Base-by-base conservation (phyloP, 495 filamentous ascomycete genomes). In the Friedmanniomyces endolithicus region DNA sequence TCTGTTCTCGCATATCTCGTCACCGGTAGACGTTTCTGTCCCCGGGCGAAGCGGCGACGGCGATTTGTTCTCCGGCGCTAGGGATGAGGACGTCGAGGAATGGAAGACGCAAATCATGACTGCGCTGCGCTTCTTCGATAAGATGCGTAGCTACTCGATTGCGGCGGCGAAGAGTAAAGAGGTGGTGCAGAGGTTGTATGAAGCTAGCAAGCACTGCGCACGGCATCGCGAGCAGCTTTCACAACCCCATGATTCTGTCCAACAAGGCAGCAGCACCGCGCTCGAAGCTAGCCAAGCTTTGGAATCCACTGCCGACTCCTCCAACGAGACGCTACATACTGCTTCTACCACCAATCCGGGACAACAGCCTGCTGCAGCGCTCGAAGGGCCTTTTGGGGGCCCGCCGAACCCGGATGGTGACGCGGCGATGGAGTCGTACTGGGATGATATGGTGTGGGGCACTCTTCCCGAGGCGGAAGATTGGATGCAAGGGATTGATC, bases 101-200 rank as follows among this genome's bases (percentile, higher is more conserved):
- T 71, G 68, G 68, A 22, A 51, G 1, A 20, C 22, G 35, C 84
- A 85, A 66, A 79, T 88, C 41, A 82, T 87, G 66, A 78, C 72
- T 16, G 82, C 84, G 20, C 72, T 88, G 39, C 74, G 79, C 50
- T 78, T 81, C 7, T 77, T 89, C 35, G 81, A 83, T 48, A 79
- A 77, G 3, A 80, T 87, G 75, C 74, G 80, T 55, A 76, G 79
- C 52, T 87, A 78, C 75, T 84, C 82, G 12, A 76, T 86, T 24
- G 83, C 85, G 0, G 85, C 85, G 0, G 78, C 80, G 60, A 75
- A 83, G 25, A 83, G 78, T 25, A 70, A 80, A 35, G 83, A 86
- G 64, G 81, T 84, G 14, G 74, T 89, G 34, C 74, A 75, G 57
- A 75, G 79, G 55, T 83, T 89, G 65, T 83, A 82, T 62, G 82